These are phyloP conservation scores for Aspergillus terreus DNA, from an alignment of 2,329 filamentous ascomycete species.

Conservation along the genomic window DNA sequence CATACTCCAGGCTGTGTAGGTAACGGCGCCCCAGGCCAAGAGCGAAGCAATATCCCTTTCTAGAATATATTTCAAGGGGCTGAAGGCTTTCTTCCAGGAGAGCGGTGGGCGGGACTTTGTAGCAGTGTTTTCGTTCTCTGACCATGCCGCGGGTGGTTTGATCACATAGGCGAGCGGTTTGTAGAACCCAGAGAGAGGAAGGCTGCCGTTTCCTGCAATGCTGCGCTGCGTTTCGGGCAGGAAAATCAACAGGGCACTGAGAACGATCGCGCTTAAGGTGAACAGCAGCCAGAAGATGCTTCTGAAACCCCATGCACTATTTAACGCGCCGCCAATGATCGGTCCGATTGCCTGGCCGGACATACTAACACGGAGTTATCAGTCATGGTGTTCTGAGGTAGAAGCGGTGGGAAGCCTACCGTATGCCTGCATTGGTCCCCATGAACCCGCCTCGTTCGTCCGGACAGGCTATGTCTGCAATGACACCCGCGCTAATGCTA, in stretches of 20 bases:
- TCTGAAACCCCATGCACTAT: constrained; percentile 35
- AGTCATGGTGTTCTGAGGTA: too few species aligned
- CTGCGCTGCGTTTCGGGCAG: constrained; percentile 40
- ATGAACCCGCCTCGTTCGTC: constrained; percentile 40
- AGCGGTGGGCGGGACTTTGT: constrained; percentile 15
- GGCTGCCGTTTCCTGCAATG: constrained; percentile 40
- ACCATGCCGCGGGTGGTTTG: constrained; percentile 4
- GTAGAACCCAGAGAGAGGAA: constrained; percentile 38
- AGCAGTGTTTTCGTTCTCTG: constrained; percentile 16
- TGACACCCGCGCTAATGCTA: constrained; percentile 34
- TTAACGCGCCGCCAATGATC: constrained; percentile 39
- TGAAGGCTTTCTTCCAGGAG: constrained; percentile 31
- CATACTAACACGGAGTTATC: constrained; percentile 25
- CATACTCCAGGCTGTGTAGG: constrained; percentile 50
- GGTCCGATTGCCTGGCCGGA: constrained; percentile 45
- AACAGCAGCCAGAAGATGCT: constrained; percentile 44
- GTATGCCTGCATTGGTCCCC: constrained; percentile 15
- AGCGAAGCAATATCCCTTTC: constrained; percentile 47
- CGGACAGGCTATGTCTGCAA: constrained; percentile 39
- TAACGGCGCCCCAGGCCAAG: constrained; percentile 42
- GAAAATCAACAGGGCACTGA: constrained; percentile 39
- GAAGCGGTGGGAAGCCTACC: background rate
- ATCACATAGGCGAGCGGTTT: constrained; percentile 37
- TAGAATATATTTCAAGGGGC: constrained; percentile 39
- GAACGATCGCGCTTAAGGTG: constrained; percentile 30